These are phyloP conservation scores for Trametes pubescens DNA, from an alignment of 1,284 basidiomycete species.

Conservation along the genomic window DNA sequence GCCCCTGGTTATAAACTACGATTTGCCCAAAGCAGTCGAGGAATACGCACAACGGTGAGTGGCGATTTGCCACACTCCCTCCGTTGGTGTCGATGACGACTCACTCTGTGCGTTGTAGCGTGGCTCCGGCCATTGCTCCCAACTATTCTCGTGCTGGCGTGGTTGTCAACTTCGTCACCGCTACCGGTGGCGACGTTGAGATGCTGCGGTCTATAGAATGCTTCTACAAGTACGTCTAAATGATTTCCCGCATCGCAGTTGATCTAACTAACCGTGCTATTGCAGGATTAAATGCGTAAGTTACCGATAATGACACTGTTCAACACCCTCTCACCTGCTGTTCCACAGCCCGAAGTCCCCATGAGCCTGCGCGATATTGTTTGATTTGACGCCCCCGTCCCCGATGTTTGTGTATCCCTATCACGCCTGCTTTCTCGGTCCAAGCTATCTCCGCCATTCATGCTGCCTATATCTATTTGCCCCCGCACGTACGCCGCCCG, in stretches of 20 bases:
- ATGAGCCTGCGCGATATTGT: slow-evolving; percentile 87
- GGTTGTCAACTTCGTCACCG: slow-evolving; percentile 94
- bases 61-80: not conserved
- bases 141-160: slow-evolving; percentile 87
- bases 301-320: slow-evolving; percentile 30
- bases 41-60: slow-evolving; percentile 91
- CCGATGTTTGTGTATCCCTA: slow-evolving; percentile 79
- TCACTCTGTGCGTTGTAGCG: slow-evolving; percentile 51
- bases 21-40: slow-evolving; percentile 94
- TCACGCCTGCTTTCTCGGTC: slow-evolving; percentile 52
- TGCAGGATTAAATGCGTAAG: slow-evolving; percentile 88
- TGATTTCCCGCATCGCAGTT: not conserved
- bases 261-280: slow-evolving; percentile 24
- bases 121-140: slow-evolving; percentile 82
- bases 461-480: slow-evolving; percentile 51
- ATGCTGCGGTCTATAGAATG: slow-evolving; percentile 98
- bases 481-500: slow-evolving; percentile 44
- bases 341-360: slow-evolving; percentile 81
- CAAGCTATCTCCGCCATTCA: slow-evolving; percentile 43
- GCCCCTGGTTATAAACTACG: slow-evolving; percentile 93
- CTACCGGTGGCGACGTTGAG: slow-evolving; percentile 96
- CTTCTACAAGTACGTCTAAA: slow-evolving; percentile 81
- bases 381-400: slow-evolving; percentile 58
- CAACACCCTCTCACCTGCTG: slow-evolving; percentile 14
- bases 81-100: not conserved